Evolutionary conservation across 768 basidiomycete species (phyloP), one percentile per base, ranked within the genome.

Genomic region (Russula compacta): DNA sequence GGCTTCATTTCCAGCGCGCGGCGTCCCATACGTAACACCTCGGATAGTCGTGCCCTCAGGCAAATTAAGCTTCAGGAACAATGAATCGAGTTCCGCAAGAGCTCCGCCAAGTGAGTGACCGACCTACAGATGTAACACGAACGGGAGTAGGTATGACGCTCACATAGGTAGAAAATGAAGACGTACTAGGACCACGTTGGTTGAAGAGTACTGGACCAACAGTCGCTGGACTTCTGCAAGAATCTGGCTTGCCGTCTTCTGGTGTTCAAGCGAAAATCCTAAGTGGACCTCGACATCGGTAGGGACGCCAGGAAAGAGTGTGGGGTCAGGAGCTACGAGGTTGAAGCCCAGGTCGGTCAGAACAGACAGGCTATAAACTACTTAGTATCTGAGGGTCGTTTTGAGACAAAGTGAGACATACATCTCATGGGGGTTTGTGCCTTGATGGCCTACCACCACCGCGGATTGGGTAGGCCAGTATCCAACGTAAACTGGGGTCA

Each of bases 1-100:
- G 8, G 40, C 53, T 2, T 6, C 0, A 17, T 66, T 61, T 7
- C 65, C 65, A 21, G 64, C 57, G 35, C 65, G 65, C 11, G 65
- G 65, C 14, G 39, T 61, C 48, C 65, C 65, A 58, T 61, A 66
- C 14, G 65, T 65, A 40, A 66, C 59, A 21, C 63, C 65, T 53
- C 53, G 53, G 46, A 66, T n/a, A 1, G 36, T 40, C 7, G 63
- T 66, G 29, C 40, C 50, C 8, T 35, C 35, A 21, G 63, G 65
- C n/a, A 66, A 53, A 53, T 66, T 64, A 21, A 66, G 64, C 21
- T 58, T 64, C 59, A 66, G 58, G 29, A 52, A 64, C 12, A 66
- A 17, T 7, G 56, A 42, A 40, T 66, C 65, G 33, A 66, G 55
- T 43, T 66, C 65, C 12, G 65, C 52, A 8, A 66, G 53, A 9